phyloP scores from a whole-genome alignment of 192 early-diverging fungal genomes.

The Podila horticola region DNA sequence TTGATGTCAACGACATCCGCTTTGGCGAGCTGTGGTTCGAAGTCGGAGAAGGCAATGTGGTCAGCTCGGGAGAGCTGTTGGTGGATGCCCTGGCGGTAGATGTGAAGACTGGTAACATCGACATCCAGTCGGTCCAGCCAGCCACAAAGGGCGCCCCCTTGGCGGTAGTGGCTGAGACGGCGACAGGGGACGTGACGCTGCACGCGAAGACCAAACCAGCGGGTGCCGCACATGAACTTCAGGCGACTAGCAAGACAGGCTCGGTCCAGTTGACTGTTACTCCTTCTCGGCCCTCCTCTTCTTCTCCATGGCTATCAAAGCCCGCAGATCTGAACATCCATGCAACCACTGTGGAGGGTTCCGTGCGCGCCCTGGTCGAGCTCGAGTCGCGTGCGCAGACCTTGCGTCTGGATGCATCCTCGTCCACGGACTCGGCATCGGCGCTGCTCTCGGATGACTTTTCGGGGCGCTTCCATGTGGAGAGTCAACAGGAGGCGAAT shows the following conservation, averaged over 20 bases:
- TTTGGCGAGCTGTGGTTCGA: constrained; percentile 16
- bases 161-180: background rate
- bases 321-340: constrained; percentile 9
- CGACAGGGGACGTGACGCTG: background rate
- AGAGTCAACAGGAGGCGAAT: background rate
- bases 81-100: constrained; percentile 5
- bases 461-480: constrained; percentile 13
- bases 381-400: constrained; percentile 12
- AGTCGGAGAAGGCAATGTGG: constrained; percentile 2
- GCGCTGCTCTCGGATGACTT: constrained; percentile 21
- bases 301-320: background rate
- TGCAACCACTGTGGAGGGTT: constrained; percentile 3
- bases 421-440: constrained; percentile 7
- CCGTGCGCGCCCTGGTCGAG: background rate
- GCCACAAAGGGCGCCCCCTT: constrained; percentile 10
- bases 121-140: constrained; percentile 6
- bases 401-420: background rate
- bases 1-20: constrained; percentile 5
- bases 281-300: background rate
- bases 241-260: constrained; percentile 7
- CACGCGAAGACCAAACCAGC: constrained; percentile 11
- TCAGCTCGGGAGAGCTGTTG: background rate
- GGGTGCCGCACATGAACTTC: constrained; percentile 10
- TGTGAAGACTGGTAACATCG: constrained; percentile 9
- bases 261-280: constrained; percentile 4